Conservation (phyloP, 306 rosid species). For the Quercus berberidifolia region DNA sequence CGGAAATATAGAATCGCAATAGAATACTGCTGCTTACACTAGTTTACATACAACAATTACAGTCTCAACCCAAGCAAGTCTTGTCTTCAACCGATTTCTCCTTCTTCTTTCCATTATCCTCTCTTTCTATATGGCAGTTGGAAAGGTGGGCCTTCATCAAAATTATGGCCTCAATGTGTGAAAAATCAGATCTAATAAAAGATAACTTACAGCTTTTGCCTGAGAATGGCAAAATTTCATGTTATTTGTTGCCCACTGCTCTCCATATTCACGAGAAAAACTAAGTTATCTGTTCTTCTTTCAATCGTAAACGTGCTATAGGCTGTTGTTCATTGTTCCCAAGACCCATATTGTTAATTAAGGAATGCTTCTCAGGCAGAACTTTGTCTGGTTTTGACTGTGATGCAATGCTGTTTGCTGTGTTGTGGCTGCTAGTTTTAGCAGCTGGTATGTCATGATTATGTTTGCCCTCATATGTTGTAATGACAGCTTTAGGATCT, state of each 20-base stretch:
- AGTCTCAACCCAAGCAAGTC: not conserved
- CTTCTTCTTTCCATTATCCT: not conserved
- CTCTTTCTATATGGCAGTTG: slow-evolving; percentile 14
- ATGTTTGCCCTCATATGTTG: slow-evolving; percentile 90
- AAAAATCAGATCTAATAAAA: slow-evolving; percentile 27
- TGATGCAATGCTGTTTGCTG: slow-evolving; percentile 40
- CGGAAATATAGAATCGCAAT: slow-evolving; percentile 14
- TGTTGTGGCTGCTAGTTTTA: slow-evolving; percentile 60
- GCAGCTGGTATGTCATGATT: slow-evolving; percentile 88
- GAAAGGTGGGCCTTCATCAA: slow-evolving; percentile 33
- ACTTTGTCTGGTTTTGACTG: slow-evolving; percentile 37
- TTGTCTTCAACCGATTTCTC: slow-evolving; percentile 5
- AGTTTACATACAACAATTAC: slow-evolving; percentile 23
- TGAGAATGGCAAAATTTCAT: slow-evolving; percentile 4
- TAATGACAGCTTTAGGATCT: slow-evolving; percentile 85
- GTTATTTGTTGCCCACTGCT: slow-evolving; percentile 11
- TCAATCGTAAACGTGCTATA: slow-evolving; percentile 51
- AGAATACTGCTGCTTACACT: slow-evolving; percentile 19
- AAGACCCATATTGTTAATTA: slow-evolving; percentile 22
- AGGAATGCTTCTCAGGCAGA: slow-evolving; percentile 27
- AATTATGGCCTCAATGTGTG: slow-evolving; percentile 31
- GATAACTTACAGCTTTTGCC: slow-evolving; percentile 16
- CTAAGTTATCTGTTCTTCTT: slow-evolving; percentile 69
- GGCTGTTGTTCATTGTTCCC: slow-evolving; percentile 43
- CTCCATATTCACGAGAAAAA: slow-evolving; percentile 3